Evolutionary conservation across 2,329 filamentous ascomycete species (phyloP), one percentile per base, ranked within the genome.

Genomic region (Metarhizium anisopliae): DNA sequence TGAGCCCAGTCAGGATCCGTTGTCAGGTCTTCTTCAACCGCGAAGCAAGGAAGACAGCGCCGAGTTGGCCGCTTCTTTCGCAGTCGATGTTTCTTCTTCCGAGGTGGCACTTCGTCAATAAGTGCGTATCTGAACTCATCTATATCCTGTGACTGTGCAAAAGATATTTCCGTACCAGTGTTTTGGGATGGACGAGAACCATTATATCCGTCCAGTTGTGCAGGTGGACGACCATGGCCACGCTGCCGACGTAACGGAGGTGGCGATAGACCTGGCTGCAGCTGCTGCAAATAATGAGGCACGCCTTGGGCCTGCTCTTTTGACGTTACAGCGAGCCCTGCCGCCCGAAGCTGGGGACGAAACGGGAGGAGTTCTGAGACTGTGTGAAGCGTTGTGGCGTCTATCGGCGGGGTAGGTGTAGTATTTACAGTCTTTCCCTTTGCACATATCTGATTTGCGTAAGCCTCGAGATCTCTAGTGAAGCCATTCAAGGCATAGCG

Each of bases 251-350:
- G 42, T 11, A n/a, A n/a, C 6, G 40, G 43, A 38, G 47, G 40
- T 16, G 38, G 32, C 29, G 47, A 35, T 18, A 47, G 20, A 14
- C 51, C 51, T 51, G 50, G 51, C 18, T 56, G 56, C 38, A 53
- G 42, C 14, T 54, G 47, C 45, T 58, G 47, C 32, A 58, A 60
- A 53, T 64, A 58, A 42, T 53, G 42, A 56, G 63, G 47, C 47
- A 63, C 53, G 45, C 61, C 20, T 57, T 70, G 65, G 74, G 75
- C 60, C 75, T 80, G 57, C 59, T 70, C 59, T 50, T 67, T 67
- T 40, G 81, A 82, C 11, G 81, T 83, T 1, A 84, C 76, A 2
- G 80, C 79, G 52, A 84, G 70, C 1, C 80, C 79, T 54, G 77
- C 80, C 56, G 73, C 73, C 55, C 69, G 70, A 58, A 84, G 82